Conservation (phyloP, 805 yeast genomes). For the Yarrowia hollandica region DNA sequence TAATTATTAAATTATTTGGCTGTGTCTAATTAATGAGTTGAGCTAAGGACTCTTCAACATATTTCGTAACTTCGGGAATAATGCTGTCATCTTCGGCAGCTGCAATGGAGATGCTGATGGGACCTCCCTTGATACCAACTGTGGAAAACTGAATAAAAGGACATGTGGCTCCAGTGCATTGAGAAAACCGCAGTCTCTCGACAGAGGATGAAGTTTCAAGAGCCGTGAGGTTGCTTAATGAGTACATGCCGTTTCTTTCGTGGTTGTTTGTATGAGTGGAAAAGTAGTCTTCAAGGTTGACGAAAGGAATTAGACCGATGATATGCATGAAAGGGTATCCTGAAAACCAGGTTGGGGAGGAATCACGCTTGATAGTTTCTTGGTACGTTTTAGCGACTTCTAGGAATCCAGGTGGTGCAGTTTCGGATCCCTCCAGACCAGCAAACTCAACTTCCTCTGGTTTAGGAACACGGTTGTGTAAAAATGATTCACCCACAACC, state of each 20-base stretch:
- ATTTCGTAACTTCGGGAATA: neutral
- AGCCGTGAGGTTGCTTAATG: slow-evolving; percentile 12
- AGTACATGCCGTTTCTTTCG: neutral
- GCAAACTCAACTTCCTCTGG: neutral
- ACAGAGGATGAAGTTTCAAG: neutral
- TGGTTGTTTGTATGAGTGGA: neutral
- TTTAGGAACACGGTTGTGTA: neutral
- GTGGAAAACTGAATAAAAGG: slow-evolving; percentile 20
- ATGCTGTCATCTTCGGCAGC: slow-evolving; percentile 18
- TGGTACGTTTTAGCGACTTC: slow-evolving; percentile 17
- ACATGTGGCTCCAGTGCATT: slow-evolving; percentile 18
- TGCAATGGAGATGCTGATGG: slow-evolving; percentile 6
- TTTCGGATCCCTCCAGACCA: neutral
- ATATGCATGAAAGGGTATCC: slow-evolving; percentile 25
- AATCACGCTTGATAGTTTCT: neutral
- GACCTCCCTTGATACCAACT: slow-evolving; percentile 14
- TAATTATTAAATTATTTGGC: no score
- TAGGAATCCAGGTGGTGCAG: neutral
- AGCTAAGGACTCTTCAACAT: neutral
- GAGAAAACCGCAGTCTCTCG: slow-evolving; percentile 18
- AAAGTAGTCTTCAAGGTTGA: slow-evolving; percentile 18
- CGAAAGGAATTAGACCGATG: slow-evolving; percentile 18
- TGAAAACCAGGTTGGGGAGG: slow-evolving; percentile 22
- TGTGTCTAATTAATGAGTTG: no score
- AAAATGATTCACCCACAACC: neutral